phyloP scores from a whole-genome alignment of 2,329 filamentous ascomycete genomes.

The Colletotrichum aenigma region DNA sequence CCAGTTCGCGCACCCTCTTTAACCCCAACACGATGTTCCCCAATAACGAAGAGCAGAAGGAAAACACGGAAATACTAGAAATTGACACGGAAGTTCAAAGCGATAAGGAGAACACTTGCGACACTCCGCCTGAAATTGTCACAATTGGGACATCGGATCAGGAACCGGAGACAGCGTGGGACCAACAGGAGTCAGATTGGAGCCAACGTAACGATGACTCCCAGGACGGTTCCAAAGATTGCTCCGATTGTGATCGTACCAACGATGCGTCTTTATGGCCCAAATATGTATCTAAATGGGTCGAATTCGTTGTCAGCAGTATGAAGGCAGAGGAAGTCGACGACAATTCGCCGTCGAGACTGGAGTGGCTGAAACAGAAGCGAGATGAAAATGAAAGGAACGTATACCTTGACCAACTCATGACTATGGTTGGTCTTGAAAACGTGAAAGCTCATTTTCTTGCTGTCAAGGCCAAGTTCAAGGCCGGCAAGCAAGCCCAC shows the following conservation, averaged over 20 bases:
- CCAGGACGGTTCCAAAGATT: too few species aligned
- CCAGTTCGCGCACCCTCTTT: too few species aligned
- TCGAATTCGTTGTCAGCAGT: background rate
- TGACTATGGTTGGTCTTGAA: conserved; percentile 68
- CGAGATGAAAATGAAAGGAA: conserved; percentile 56
- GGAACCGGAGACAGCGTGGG: background rate
- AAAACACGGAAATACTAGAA: too few species aligned
- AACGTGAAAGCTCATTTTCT: background rate
- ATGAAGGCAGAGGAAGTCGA: conserved; percentile 30
- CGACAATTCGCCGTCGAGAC: conserved; percentile 44
- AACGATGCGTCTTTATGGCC: background rate
- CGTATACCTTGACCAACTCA: conserved; percentile 60
- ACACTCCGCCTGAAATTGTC: background rate
- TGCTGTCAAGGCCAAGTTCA: background rate
- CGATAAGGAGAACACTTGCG: too few species aligned
- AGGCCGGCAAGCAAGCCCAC: too few species aligned
- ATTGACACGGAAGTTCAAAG: too few species aligned
- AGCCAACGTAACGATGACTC: too few species aligned
- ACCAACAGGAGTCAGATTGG: too few species aligned
- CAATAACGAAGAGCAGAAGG: too few species aligned
- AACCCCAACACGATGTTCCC: too few species aligned
- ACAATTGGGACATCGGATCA: background rate
- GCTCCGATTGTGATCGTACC: too few species aligned
- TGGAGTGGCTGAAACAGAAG: conserved; percentile 38
- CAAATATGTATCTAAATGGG: background rate